phyloP scores from a whole-genome alignment of 495 filamentous ascomycete species.

The Trichoderma erinaceum region DNA sequence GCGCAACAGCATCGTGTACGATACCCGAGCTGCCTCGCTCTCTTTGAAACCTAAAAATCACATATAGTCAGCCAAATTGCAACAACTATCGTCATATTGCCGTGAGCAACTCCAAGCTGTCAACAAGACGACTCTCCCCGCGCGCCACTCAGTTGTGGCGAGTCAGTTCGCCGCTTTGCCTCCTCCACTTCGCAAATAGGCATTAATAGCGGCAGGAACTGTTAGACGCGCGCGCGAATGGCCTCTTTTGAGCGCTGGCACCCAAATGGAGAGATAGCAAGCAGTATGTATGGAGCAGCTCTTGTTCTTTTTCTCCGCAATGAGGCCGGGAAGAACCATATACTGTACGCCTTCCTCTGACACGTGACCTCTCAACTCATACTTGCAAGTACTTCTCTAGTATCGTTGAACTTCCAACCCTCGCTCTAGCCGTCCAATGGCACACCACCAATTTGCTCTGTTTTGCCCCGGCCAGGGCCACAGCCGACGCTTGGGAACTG shows the following conservation, averaged over 20 bases:
- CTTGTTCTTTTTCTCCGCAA: not conserved
- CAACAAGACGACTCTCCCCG: not conserved
- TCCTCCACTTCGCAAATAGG: not conserved
- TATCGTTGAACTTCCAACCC: too few relatives aligned
- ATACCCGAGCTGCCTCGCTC: not conserved
- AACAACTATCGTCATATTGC: not conserved
- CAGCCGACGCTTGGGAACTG: not conserved
- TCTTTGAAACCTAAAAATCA: not conserved
- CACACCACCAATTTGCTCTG: too few relatives aligned
- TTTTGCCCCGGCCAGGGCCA: too few relatives aligned
- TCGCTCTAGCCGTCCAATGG: too few relatives aligned
- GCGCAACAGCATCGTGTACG: too few relatives aligned
- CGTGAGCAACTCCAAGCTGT: not conserved
- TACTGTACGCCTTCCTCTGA: not conserved
- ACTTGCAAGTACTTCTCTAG: too few relatives aligned
- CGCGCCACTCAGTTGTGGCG: not conserved
- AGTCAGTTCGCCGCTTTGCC: not conserved
- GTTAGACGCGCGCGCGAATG: too few relatives aligned
- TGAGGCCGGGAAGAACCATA: not conserved
- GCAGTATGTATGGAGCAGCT: too few relatives aligned
- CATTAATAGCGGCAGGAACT: not conserved
- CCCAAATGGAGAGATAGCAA: too few relatives aligned
- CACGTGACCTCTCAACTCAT: not conserved
- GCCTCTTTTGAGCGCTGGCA: too few relatives aligned
- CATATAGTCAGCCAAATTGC: not conserved